Evolutionary conservation across 345 rosid genomes (phyloP), one percentile per base, ranked within the genome.

Genomic region (Eucalyptus leucophloia): DNA sequence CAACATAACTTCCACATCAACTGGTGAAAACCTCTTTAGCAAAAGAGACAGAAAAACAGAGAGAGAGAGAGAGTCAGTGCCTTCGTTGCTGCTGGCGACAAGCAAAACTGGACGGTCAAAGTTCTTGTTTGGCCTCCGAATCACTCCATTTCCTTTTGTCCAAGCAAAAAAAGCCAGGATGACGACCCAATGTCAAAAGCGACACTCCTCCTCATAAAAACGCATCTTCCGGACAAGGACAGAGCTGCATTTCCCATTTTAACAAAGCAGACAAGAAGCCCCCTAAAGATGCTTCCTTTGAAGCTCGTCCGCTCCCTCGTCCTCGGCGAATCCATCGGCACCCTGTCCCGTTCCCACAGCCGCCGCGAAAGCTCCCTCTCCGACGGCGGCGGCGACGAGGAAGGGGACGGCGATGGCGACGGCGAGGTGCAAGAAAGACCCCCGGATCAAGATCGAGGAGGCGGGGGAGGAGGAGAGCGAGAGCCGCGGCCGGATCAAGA

Each of bases 301-400:
- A 95, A 95, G 96, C 92, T 95, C 69, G 94, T 94, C 86, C 94
- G 97, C 7, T 95, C 96, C 65, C 92, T 94, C 87, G 90, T 95
- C 32, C 92, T 95, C 34, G 94, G 94, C 87, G 94, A 94, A 89
- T 87, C 96, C 91, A 86, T 92, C 65, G 89, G 91, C 82, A 2
- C 58, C 58, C 88, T 62, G 30, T 91, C 93, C 53, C 92, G 42
- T 60, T 56, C 87, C 87, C 83, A 47, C n/a, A 40, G 37, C 86
- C 82, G 26, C 49, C 81, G 67, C 28, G 80, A 32, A 6, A 37
- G 44, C 89, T 86, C 89, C 51, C 53, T 17, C 60, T 12, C 87
- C 60, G 86, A 40, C 12, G 72, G 54, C 49, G 49, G 53, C 32
- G 18, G 32, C 60, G 86, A 86, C 53, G 89, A 91, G 21, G 89